Evolutionary conservation across 169 alveolate species (phyloP).

Genomic region (Plasmodium malariae): DNA sequence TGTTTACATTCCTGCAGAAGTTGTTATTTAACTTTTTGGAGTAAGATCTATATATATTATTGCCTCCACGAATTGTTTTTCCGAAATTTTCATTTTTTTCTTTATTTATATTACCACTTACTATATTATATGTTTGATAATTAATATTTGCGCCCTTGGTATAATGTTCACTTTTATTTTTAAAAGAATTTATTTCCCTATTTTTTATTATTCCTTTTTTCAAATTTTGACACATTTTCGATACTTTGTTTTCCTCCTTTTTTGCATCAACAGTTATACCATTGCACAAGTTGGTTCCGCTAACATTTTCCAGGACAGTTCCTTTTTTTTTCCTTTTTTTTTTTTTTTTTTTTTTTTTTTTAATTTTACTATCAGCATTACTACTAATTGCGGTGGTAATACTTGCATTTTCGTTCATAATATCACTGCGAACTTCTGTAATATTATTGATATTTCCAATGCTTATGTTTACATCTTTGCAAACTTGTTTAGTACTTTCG

Average conservation of each 20-base stretch:
- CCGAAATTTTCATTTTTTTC: constrained; percentile 3
- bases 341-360: neutral
- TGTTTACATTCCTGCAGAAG: neutral
- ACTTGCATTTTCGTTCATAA: constrained; percentile 29
- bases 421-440: constrained; percentile 7
- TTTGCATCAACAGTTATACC: neutral
- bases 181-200: constrained; percentile 6
- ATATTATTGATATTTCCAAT: neutral
- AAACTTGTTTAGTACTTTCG: neutral
- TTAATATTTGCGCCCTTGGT: constrained; percentile 9
- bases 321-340: constrained; percentile 15
- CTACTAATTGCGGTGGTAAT: constrained; percentile 39
- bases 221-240: neutral
- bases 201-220: constrained; percentile 1
- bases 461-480: neutral
- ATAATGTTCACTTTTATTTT: constrained; percentile 1
- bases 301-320: neutral
- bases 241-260: neutral
- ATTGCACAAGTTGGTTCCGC: neutral
- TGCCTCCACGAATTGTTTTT: neutral
- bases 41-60: too few relatives aligned
- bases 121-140: neutral
- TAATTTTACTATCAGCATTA: neutral
- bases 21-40: neutral
- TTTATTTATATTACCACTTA: neutral